phyloP scores from a whole-genome alignment of 2,329 filamentous ascomycete genomes.

The Colletotrichum tropicale region DNA sequence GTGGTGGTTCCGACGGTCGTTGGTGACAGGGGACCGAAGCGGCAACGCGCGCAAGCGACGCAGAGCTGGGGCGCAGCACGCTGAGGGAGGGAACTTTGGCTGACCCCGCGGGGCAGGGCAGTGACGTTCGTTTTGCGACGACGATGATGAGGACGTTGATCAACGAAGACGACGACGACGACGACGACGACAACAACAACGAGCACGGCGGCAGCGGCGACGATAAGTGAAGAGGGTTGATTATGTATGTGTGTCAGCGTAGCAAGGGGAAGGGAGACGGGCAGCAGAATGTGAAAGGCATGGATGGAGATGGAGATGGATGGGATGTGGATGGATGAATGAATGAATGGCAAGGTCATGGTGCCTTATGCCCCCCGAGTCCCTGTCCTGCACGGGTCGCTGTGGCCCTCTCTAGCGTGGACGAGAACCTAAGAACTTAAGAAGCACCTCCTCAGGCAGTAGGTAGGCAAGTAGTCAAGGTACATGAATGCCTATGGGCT shows the following conservation, averaged over 20 bases:
- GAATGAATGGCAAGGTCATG: neutral
- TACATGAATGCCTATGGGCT: neutral
- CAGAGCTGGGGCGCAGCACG: neutral
- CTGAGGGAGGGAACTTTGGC: neutral
- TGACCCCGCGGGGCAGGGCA: neutral
- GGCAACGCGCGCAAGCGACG: neutral
- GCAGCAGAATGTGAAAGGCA: neutral
- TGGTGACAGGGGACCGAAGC: neutral
- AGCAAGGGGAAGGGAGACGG: neutral
- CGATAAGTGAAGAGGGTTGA: neutral
- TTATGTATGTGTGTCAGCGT: slow-evolving; percentile 1
- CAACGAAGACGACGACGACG: neutral
- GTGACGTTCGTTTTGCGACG: neutral
- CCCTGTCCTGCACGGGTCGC: slow-evolving; percentile 14
- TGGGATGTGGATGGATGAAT: neutral
- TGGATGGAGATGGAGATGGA: neutral
- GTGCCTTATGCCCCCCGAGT: neutral
- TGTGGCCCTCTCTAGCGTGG: neutral
- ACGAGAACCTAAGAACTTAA: neutral
- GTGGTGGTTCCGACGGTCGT: neutral
- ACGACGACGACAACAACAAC: neutral
- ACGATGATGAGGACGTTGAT: neutral
- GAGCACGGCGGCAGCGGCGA: neutral
- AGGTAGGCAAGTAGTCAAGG: neutral
- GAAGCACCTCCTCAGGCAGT: neutral